Conservation (phyloP, 345 rosid genomes). For the Citrus mangshanensis region DNA sequence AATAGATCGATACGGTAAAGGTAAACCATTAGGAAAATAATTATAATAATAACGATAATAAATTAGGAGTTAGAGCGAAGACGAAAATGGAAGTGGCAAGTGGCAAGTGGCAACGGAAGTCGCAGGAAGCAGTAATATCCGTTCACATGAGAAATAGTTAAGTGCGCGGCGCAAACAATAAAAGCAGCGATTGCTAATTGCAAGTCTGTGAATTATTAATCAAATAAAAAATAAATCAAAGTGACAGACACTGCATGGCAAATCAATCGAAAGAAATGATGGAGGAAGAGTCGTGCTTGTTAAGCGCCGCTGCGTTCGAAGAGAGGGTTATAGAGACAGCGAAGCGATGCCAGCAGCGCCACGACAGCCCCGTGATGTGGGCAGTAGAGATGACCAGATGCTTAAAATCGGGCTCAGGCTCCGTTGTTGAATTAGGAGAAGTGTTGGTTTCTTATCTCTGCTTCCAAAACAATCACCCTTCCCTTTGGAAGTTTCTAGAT, state of each 20-base stretch:
- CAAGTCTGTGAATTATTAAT: not conserved
- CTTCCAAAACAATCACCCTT: slow-evolving; percentile 41
- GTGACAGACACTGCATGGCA: not conserved
- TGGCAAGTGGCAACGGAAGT: too few relatives aligned
- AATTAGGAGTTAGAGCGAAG: too few relatives aligned
- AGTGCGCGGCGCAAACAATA: too few relatives aligned
- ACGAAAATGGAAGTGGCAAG: too few relatives aligned
- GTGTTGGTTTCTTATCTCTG: slow-evolving; percentile 43
- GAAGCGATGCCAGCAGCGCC: slow-evolving; percentile 22
- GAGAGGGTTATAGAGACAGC: slow-evolving; percentile 13
- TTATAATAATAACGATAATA: too few relatives aligned
- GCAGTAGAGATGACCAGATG: slow-evolving; percentile 38
- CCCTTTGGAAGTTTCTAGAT: slow-evolving; percentile 54
- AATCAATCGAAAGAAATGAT: not conserved
- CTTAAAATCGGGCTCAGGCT: slow-evolving; percentile 34
- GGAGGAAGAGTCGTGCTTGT: not conserved
- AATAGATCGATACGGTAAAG: too few relatives aligned
- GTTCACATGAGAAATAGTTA: too few relatives aligned
- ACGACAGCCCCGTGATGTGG: slow-evolving; percentile 29
- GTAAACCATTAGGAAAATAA: too few relatives aligned
- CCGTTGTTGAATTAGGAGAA: slow-evolving; percentile 36
- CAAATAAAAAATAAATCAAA: not conserved
- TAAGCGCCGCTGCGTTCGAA: slow-evolving; percentile 3
- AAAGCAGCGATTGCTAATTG: not conserved
- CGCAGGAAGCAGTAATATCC: too few relatives aligned